Base-by-base conservation (phyloP, 176 grass and related monocot species). In the Urochloa ruziziensis region DNA sequence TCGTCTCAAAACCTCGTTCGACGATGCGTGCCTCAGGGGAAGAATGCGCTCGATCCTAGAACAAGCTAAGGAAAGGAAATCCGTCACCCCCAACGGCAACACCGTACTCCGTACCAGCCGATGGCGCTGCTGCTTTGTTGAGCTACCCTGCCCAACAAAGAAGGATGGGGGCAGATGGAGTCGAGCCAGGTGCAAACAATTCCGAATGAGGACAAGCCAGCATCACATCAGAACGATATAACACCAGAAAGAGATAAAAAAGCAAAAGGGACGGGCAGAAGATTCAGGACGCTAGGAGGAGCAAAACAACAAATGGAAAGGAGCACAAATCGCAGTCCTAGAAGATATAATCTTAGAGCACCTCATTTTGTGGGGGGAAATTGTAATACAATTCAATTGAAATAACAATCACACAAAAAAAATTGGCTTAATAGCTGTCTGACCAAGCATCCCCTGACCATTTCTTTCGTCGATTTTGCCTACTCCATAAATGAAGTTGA, bases 141-240 rank as follows among this genome's bases (percentile, higher is more conserved):
- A 74, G 60, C 59, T 79, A 42, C 81, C 32, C 66, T 78, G 27
- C 56, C 73, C 65, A 65, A 46, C 74, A 18, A 79, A 58, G 25
- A 1, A 29, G 19, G 48, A 21, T 5, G 46, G 8, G 46, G 8
- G 28, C 60, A 47, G 37, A 49, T 30, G 3, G 67, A 74, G 14
- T 29, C 63, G 30, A 12, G 48, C 32, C 40, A 52, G 10, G 67
- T 14, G n/a, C 10, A 47, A 25, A n/a, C 48, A 44, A 64, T 57
- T 39, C 48, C n/a, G 19, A 48, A 74, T 19, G 48, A 21, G 33
- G 59, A 85, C 70, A 75, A 67, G 17, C 9, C 19, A 75, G 37
- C 40, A 68, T 67, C 81, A 66, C 69, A 62, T 67, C 67, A 44
- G 32, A 66, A 67, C n/a, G 75, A 80, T 17, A 53, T 33, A 54